Evolutionary conservation across 2,329 filamentous ascomycete species (phyloP), one percentile per base, ranked within the genome.

Genomic region (Talaromyces sp.): DNA sequence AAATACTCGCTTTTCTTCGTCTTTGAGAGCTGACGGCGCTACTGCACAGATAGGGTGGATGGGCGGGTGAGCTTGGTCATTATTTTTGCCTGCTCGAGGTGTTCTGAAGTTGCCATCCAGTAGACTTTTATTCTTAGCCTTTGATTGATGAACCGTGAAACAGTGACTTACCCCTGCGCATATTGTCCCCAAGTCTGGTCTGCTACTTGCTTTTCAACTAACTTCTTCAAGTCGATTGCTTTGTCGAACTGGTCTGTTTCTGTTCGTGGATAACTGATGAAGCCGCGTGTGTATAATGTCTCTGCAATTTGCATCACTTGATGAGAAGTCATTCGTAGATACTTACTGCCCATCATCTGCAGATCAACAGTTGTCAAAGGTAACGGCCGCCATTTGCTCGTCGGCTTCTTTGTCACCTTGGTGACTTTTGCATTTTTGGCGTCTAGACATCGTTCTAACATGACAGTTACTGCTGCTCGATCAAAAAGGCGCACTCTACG

Each of bases 261-360:
- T 0, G 94, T 99, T 73, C 94, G 86, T 1, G 94, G 94, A 73
- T 99, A 99, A 73, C 92, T 97, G 74, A 99, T 96, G 75, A 92
- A 97, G 0, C 94, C 94, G 72, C 89, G 91, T 50, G 91, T 92
- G 77, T 99, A 99, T 2, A 99, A 82, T 5, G 80, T 79, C 73
- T 99, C 94, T 4, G 94, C 94, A 22, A 88, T 80, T 51, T 82
- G 87, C 92, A 99, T 97, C 45, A 96, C 90, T 60, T 88, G 83
- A 65, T 96, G 89, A 76, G 92, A 92, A 62, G 87, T 91, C 86
- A 99, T 90, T n/a, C 86, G 85, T 22, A 99, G 81, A 67, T 95
- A 91, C 28, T 86, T 83, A 63, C 89, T 96, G 11, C 94, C 93
- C 75, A 92, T 93, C 75, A 97, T 99, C 70, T 99, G 94, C 19